Base-by-base conservation (phyloP, 2,329 filamentous ascomycete genomes). In the Talaromyces sp. region DNA sequence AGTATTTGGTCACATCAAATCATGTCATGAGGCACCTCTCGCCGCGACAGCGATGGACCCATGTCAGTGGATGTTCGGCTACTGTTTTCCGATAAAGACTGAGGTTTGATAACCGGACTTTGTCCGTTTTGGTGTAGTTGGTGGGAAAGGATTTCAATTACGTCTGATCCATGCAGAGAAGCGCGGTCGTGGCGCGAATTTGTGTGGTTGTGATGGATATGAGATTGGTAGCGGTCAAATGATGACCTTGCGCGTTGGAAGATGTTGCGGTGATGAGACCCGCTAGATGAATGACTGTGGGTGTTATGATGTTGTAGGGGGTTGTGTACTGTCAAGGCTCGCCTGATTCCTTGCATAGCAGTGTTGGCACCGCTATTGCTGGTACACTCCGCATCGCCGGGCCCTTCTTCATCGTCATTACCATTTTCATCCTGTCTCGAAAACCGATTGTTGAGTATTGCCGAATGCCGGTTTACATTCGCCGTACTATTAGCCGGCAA, bases 391-490 rank as follows among this genome's bases (percentile, higher is more conserved):
- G 17, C 31, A 56, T 5, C n/a, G 22, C 5, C 4, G 11, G 31
- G 54, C 25, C n/a, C 47, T 11, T 54, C 25, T 27, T 27, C 41
- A 17, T 43, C 17, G 37, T n/a, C 67, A 62, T 45, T 63, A 43
- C 60, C 59, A 25, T 63, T 64, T 7, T 65, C 67, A 27, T 61
- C 50, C 58, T 45, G 63, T 33, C 72, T 66, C 11, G 75, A 73
- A 50, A 78, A 78, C 1, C 72, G 73, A 65, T 78, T 78, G 49
- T 78, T 75, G 10, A 78, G 60, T 11, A 77, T 68, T 19, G 75
- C 68, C 11, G 74, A 75, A 56, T 73, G 73, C 11, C 69, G 69
- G 33, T 69, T 68, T 9, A 61, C 69, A 56, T 74, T 63, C 0
- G 72, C 70, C 1, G 71, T 69, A 35, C 75, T 75, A 58, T 78